These are phyloP conservation scores for Aspergillus novoparasiticus DNA, from an alignment of 2,329 filamentous ascomycete species.

Conservation along the genomic window DNA sequence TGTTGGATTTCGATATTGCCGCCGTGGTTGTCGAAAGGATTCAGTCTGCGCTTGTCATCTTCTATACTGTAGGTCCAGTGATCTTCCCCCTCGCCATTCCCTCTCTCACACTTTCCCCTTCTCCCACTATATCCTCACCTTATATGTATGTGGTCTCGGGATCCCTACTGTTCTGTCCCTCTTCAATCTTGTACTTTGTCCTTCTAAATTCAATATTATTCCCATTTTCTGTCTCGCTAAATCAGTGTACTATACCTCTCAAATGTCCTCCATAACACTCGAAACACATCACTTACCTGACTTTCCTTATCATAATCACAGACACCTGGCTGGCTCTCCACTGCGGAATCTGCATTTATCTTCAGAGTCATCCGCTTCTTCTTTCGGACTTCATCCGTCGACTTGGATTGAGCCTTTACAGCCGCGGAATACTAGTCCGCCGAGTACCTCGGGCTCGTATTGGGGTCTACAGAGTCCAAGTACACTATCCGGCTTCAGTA, in stretches of 20 bases:
- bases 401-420: background rate
- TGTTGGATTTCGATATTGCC: background rate
- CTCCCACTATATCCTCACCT: background rate
- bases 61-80: constrained; percentile 2
- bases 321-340: constrained; percentile 4
- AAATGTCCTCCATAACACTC: background rate
- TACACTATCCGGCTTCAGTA: background rate
- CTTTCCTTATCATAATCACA: constrained; percentile 1
- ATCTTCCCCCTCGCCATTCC: background rate
- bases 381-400: constrained; percentile 1
- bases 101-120: background rate
- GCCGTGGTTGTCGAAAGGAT: background rate
- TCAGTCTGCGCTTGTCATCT: constrained; percentile 1
- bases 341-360: background rate
- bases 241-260: background rate
- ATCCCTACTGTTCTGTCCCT: background rate
- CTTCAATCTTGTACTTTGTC: background rate
- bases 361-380: constrained; percentile 1
- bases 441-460: background rate
- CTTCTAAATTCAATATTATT: background rate
- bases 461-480: background rate
- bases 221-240: background rate
- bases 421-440: background rate
- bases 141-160: background rate
- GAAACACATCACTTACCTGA: constrained; percentile 7